A percentile compares a stretch with the other conserved stretches of the same genome.
phyloP scores from a whole-genome alignment of 768 basidiomycete genomes.

The Paxillus rubicundulus region DNA sequence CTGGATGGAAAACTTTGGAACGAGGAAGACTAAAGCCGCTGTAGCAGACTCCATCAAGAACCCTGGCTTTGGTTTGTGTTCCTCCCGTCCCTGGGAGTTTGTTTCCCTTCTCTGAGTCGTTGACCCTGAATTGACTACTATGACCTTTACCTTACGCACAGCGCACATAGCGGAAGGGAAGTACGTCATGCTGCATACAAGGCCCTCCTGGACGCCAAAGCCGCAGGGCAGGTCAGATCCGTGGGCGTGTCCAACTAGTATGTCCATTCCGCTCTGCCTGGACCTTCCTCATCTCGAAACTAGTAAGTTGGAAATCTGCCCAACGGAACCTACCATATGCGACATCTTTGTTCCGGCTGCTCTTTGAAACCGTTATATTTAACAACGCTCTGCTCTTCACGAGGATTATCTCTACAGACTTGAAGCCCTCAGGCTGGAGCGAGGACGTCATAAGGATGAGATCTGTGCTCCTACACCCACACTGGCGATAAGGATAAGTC shows the following conservation, averaged over 20 bases:
- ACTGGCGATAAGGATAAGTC: too few relatives aligned
- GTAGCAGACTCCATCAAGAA: conserved; percentile 53
- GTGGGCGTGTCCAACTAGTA: conserved; percentile 80
- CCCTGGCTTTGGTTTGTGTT: conserved; percentile 47
- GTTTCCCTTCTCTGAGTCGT: not conserved
- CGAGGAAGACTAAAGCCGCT: conserved; percentile 50
- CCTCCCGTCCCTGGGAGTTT: not conserved
- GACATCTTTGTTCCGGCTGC: too few relatives aligned
- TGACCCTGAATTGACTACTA: conserved; percentile 42
- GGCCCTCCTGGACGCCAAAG: conserved; percentile 57
- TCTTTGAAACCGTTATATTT: too few relatives aligned
- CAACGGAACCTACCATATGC: too few relatives aligned
- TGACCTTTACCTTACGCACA: conserved; percentile 73
- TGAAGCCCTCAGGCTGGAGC: too few relatives aligned
- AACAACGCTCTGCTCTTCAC: too few relatives aligned
- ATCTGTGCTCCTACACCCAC: too few relatives aligned
- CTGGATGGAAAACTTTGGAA: conserved; percentile 35
- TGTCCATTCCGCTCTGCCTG: conserved; percentile 17
- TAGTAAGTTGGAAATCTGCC: too few relatives aligned
- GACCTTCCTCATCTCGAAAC: not conserved
- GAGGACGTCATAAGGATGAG: too few relatives aligned
- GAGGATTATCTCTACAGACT: conserved; percentile 36
- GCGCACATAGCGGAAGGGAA: conserved; percentile 54
- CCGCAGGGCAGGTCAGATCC: conserved; percentile 55
- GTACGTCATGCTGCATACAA: conserved; percentile 62